Conservation (phyloP, 257 asterid genomes). For the Przewalskia tangutica region DNA sequence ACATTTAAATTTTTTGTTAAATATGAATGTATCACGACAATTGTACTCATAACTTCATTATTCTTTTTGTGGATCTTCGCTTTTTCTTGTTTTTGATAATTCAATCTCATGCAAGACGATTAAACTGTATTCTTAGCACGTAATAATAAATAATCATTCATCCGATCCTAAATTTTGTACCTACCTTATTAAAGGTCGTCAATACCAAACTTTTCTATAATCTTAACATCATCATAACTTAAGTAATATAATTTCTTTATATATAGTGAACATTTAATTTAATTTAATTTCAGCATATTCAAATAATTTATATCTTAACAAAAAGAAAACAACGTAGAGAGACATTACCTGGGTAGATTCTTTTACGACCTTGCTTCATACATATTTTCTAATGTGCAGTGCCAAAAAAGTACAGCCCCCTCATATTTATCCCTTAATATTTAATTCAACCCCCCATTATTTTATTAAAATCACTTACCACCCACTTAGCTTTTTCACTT, state of each 20-base stretch:
- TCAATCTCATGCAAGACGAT: too few relatives aligned
- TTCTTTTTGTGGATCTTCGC: too few relatives aligned
- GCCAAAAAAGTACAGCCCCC: conserved; percentile 18
- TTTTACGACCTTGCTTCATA: conserved; percentile 51
- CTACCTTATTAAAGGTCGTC: not conserved
- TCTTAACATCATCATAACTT: too few relatives aligned
- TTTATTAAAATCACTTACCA: not conserved
- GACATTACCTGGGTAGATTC: too few relatives aligned
- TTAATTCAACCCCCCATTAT: not conserved
- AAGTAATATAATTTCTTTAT: too few relatives aligned
- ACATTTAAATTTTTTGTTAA: too few relatives aligned
- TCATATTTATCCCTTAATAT: not conserved
- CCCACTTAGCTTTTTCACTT: not conserved
- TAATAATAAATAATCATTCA: not conserved
- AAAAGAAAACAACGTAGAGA: not conserved
- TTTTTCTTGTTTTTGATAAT: too few relatives aligned
- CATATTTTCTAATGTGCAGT: conserved; percentile 27
- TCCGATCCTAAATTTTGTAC: not conserved
- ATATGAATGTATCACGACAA: too few relatives aligned
- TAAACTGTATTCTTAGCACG: not conserved
- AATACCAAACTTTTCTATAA: too few relatives aligned
- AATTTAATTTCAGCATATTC: not conserved
- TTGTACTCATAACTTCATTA: too few relatives aligned
- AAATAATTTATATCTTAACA: not conserved
- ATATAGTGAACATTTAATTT: too few relatives aligned